Percentiles rank a stretch among this genome's conserved stretches.
Evolutionary conservation across 257 asterid species (phyloP).

Genomic region (Nicotiana knightiana): DNA sequence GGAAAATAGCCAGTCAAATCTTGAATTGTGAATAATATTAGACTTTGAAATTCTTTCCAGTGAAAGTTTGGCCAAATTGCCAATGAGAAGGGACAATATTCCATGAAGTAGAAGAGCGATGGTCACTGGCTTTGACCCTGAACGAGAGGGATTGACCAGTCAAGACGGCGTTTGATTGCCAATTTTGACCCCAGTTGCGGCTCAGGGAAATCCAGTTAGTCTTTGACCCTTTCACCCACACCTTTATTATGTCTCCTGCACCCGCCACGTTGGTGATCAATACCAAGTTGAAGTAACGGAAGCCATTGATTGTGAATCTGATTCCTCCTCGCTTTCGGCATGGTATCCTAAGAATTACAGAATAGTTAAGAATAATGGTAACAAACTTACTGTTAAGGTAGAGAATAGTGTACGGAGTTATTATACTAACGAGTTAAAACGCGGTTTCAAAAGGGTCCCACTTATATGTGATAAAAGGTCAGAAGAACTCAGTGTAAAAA

Average conservation of each 20-base stretch:
- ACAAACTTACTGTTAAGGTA: neutral
- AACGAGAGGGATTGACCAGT: slow-evolving; percentile 26
- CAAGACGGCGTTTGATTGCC: slow-evolving; percentile 20
- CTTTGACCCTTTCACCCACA: slow-evolving; percentile 26
- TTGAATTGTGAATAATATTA: neutral
- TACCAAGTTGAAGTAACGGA: slow-evolving; percentile 27
- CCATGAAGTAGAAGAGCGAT: slow-evolving; percentile 29
- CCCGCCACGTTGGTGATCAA: slow-evolving; percentile 26
- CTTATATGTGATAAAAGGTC: neutral
- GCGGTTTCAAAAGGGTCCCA: neutral
- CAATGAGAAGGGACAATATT: slow-evolving; percentile 24
- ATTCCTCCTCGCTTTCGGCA: slow-evolving; percentile 29
- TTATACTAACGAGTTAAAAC: neutral
- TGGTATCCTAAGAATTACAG: slow-evolving; percentile 14
- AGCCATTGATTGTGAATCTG: slow-evolving; percentile 27
- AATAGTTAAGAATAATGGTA: neutral
- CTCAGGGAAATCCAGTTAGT: slow-evolving; percentile 26
- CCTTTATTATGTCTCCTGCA: slow-evolving; percentile 22
- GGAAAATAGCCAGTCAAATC: neutral
- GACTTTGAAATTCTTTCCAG: slow-evolving; percentile 23
- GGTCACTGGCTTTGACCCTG: slow-evolving; percentile 27
- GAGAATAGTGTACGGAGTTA: neutral
- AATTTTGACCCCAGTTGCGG: slow-evolving; percentile 33
- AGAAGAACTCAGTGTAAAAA: neutral
- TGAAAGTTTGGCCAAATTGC: slow-evolving; percentile 35